Evolutionary conservation across 768 basidiomycete species (phyloP), one percentile per base, ranked within the genome.

Genomic region (Pulveroboletus sp.): DNA sequence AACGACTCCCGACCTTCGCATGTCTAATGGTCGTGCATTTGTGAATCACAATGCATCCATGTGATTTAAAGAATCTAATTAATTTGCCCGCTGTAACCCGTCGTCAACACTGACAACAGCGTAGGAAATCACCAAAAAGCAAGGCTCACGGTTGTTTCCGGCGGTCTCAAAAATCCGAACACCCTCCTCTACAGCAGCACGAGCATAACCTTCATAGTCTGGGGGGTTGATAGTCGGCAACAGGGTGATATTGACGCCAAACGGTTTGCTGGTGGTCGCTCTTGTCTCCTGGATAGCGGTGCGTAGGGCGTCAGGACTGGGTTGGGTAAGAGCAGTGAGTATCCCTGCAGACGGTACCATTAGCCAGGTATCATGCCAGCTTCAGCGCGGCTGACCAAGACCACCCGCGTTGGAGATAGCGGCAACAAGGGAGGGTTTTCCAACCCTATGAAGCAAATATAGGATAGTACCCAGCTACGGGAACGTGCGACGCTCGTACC

Each of bases 111-210:
- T n/a, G n/a, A n/a, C n/a, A n/a, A 29, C 35, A 12, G 14, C 14
- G 40, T 8, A 27, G 19, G 11, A 21, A 23, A n/a, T n/a, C 1
- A 12, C 9, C 9, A 19, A 7, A 9, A 16, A 23, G 43, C 5
- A 21, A 25, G 14, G 61, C 87, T 55, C 59, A 91, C 90, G 90
- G 58, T 86, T 93, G 59, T 89, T 90, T 6, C 93, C 94, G 2
- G 94, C 94, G 0, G 94, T 97, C 73, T 97, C 94, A 61, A 94
- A 90, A 36, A 95, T 84, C 59, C 67, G 75, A n/a, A 95, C 79
- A 7, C 90, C 90, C 63, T 94, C 93, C 52, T 89, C 90, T 40
- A 93, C 80, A 9, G 92, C 86, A 8, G 76, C 90, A 31, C 84
- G 73, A 0, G 88, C 88, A 57, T 86, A 93, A 12, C 86, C 90